Percentiles rank a stretch among this genome's conserved stretches.
Evolutionary conservation across 2,329 filamentous ascomycete genomes (phyloP).

Genomic region (Fusarium sarcochroum): DNA sequence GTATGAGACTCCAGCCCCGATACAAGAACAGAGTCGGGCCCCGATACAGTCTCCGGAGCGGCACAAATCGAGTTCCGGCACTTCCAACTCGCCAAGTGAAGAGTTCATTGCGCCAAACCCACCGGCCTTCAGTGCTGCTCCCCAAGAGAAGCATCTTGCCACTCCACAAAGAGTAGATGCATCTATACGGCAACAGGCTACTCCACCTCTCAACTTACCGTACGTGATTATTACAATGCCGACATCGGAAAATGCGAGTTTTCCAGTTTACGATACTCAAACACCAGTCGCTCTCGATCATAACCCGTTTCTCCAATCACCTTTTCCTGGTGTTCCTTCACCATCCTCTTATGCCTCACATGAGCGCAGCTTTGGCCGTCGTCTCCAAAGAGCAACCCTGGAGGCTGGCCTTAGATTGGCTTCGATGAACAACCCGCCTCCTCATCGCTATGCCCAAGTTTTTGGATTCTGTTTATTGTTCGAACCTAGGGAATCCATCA

Average conservation of each 20-base stretch:
- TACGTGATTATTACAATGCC: conserved; percentile 67
- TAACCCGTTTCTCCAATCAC: conserved; percentile 36
- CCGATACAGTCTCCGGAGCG: conserved; percentile 8
- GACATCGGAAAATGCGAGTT: conserved; percentile 67
- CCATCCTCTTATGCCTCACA: conserved; percentile 71
- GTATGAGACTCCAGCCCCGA: conserved; percentile 4
- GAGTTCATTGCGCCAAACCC: neutral
- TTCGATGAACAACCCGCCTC: conserved; percentile 62
- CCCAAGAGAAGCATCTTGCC: conserved; percentile 10
- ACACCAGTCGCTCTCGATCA: conserved; percentile 36
- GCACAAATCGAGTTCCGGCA: conserved; percentile 11
- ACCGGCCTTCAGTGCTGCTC: neutral
- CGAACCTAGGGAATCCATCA: conserved; percentile 64
- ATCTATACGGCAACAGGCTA: conserved; percentile 33
- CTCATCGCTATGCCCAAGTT: conserved; percentile 64
- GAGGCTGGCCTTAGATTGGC: conserved; percentile 75
- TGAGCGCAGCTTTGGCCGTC: conserved; percentile 78
- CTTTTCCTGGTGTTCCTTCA: conserved; percentile 56
- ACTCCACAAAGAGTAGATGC: conserved; percentile 29
- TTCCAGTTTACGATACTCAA: conserved; percentile 56
- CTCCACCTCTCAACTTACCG: conserved; percentile 43
- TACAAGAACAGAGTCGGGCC: neutral
- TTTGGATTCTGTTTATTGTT: conserved; percentile 80
- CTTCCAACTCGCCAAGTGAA: conserved; percentile 23
- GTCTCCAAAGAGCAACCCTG: conserved; percentile 75